These are phyloP conservation scores for Canna indica DNA, from an alignment of 176 grass and related monocot species.

Conservation along the genomic window DNA sequence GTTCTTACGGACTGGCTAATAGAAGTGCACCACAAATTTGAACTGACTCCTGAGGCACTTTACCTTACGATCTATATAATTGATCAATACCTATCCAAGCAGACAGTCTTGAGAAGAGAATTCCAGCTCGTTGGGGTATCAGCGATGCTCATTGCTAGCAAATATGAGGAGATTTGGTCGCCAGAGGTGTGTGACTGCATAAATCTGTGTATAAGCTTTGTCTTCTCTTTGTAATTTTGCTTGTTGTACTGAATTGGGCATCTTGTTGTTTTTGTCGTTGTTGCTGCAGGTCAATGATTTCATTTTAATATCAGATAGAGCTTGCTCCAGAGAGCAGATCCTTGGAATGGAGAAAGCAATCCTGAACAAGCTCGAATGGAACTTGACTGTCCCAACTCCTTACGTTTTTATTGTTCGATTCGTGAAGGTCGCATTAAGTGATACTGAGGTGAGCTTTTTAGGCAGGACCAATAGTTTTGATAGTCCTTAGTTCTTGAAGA, in stretches of 20 bases:
- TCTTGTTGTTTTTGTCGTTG: not conserved
- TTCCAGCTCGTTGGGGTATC: slow-evolving; percentile 8
- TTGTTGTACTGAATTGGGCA: not conserved
- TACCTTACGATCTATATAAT: slow-evolving; percentile 9
- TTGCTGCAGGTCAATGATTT: slow-evolving; percentile 15
- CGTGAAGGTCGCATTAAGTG: too few relatives aligned
- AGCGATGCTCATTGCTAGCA: slow-evolving; percentile 14
- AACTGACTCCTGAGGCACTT: slow-evolving; percentile 8
- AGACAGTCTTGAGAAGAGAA: not conserved
- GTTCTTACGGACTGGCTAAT: slow-evolving; percentile 14
- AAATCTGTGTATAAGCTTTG: not conserved
- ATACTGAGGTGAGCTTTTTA: too few relatives aligned
- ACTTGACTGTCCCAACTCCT: too few relatives aligned
- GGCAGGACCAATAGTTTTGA: too few relatives aligned
- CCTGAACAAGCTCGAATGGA: too few relatives aligned
- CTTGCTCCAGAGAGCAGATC: slow-evolving; percentile 11
- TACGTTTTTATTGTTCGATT: too few relatives aligned
- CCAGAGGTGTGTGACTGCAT: not conserved
- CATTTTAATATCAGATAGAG: slow-evolving; percentile 1
- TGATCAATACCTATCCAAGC: slow-evolving; percentile 5
- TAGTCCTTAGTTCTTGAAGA: too few relatives aligned
- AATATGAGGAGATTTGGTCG: slow-evolving; percentile 16
- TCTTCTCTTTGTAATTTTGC: not conserved
- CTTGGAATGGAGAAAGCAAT: slow-evolving; percentile 9
- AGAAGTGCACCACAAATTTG: slow-evolving; percentile 14